These are phyloP conservation scores for Ophiostoma ulmi DNA, from an alignment of 2,329 filamentous ascomycete genomes.

Conservation along the genomic window DNA sequence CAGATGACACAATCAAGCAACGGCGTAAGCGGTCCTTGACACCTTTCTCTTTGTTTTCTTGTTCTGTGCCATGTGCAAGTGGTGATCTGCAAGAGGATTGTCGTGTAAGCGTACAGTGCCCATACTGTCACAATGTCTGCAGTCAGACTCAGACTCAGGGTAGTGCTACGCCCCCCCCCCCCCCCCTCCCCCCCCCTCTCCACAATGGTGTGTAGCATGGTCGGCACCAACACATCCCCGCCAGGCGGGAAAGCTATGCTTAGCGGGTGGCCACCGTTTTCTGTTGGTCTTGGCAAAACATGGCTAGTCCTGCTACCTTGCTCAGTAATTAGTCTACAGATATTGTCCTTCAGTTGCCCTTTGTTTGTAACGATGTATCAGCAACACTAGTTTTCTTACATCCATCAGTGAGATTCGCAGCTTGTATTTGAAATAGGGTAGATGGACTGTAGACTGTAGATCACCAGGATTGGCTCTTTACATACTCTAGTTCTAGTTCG, in stretches of 20 bases:
- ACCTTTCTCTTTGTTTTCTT: neutral
- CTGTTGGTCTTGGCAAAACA: neutral
- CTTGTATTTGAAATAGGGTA: neutral
- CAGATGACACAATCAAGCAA: neutral
- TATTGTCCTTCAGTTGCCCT: neutral
- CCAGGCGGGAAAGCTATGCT: neutral
- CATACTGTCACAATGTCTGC: neutral
- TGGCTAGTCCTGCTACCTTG: neutral
- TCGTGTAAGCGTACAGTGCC: slow-evolving; percentile 8
- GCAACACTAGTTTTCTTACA: neutral
- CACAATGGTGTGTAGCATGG: neutral
- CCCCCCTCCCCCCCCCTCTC: neutral
- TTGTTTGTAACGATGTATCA: neutral
- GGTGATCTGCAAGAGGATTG: neutral
- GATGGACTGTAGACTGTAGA: neutral
- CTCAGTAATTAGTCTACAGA: too few species aligned
- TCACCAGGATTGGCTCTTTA: neutral
- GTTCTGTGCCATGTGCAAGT: neutral
- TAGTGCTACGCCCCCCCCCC: neutral
- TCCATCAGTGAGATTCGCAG: neutral
- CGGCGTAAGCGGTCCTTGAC: neutral
- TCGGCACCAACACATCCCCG: neutral
- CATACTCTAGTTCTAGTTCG: neutral
- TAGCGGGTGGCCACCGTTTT: neutral
- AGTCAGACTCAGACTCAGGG: neutral